These are phyloP conservation scores for Olyra latifolia DNA, from an alignment of 176 grass and related monocot genomes.

Conservation along the genomic window DNA sequence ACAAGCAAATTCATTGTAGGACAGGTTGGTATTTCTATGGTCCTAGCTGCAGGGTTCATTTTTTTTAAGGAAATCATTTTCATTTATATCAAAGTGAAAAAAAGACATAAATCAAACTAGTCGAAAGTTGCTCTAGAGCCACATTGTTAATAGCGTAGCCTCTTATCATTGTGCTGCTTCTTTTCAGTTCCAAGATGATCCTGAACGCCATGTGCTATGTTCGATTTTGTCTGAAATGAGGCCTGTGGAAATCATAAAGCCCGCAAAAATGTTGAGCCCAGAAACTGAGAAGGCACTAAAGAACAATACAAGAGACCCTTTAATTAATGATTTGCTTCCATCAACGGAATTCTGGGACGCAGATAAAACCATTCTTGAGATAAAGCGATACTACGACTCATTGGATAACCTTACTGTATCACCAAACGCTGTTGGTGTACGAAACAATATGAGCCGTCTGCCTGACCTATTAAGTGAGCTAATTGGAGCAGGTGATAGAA, in stretches of 20 bases:
- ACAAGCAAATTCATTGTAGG: constrained; percentile 95
- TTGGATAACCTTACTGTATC: constrained; percentile 16
- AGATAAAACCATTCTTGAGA: constrained; percentile 62
- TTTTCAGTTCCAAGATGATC: constrained; percentile 85
- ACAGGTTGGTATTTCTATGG: constrained; percentile 58
- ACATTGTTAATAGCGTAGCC: constrained; percentile 13
- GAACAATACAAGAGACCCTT: constrained; percentile 77
- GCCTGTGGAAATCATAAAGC: constrained; percentile 92
- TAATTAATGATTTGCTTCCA: constrained; percentile 78
- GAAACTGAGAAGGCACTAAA: constrained; percentile 84
- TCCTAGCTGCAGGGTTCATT: neutral
- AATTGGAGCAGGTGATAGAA: constrained; percentile 59
- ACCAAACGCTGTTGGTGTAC: constrained; percentile 22
- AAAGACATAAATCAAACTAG: constrained; percentile 19
- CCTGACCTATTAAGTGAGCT: constrained; percentile 65
- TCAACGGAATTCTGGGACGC: constrained; percentile 81
- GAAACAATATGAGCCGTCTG: constrained; percentile 28
- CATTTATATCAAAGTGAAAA: constrained; percentile 17
- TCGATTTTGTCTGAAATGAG: constrained; percentile 90
- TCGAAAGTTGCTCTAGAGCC: neutral
- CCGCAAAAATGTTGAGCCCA: constrained; percentile 62
- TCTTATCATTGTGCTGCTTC: constrained; percentile 25
- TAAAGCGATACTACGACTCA: constrained; percentile 69
- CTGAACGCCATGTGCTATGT: constrained; percentile 75
- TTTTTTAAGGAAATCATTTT: neutral